Conservation (phyloP, 345 rosid genomes). For the Garcia nutans region DNA sequence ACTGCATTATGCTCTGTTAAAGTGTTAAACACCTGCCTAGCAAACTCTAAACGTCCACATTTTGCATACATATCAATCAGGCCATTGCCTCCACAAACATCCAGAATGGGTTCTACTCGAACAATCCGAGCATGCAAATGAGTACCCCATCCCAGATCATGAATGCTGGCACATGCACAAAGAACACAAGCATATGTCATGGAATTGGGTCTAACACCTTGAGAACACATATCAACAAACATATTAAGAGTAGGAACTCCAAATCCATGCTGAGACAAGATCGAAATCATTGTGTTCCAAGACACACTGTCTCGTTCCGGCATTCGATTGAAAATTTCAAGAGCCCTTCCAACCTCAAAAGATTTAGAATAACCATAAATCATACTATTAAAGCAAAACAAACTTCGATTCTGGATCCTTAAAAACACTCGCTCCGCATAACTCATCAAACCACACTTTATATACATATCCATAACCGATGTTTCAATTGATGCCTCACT, state of each 20-base stretch:
- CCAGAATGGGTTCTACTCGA: slow-evolving; percentile 11
- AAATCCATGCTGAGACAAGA: slow-evolving; percentile 25
- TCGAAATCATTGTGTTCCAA: slow-evolving; percentile 29
- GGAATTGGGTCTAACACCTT: slow-evolving; percentile 25
- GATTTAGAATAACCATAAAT: slow-evolving; percentile 26
- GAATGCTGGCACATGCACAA: slow-evolving; percentile 20
- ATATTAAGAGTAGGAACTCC: slow-evolving; percentile 17
- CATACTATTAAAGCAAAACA: slow-evolving; percentile 34
- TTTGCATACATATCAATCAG: slow-evolving; percentile 30
- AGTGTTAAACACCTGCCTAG: slow-evolving; percentile 19
- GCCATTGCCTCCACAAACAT: slow-evolving; percentile 21
- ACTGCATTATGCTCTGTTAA: slow-evolving; percentile 19
- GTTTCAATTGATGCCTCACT: background rate
- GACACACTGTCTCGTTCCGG: slow-evolving; percentile 28
- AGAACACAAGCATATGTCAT: slow-evolving; percentile 30
- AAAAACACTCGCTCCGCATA: slow-evolving; percentile 21
- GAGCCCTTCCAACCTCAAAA: slow-evolving; percentile 24
- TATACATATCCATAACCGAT: slow-evolving; percentile 26
- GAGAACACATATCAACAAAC: slow-evolving; percentile 32
- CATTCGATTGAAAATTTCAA: slow-evolving; percentile 24
- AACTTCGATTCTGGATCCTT: slow-evolving; percentile 20
- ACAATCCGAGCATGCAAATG: slow-evolving; percentile 33
- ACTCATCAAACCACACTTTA: slow-evolving; percentile 16
- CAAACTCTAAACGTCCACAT: slow-evolving; percentile 19
- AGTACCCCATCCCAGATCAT: slow-evolving; percentile 30